A percentile compares a stretch with the other conserved stretches of the same genome.
Conservation (phyloP, 2,329 filamentous ascomycete species). For the Cryphonectria nitschkei region DNA sequence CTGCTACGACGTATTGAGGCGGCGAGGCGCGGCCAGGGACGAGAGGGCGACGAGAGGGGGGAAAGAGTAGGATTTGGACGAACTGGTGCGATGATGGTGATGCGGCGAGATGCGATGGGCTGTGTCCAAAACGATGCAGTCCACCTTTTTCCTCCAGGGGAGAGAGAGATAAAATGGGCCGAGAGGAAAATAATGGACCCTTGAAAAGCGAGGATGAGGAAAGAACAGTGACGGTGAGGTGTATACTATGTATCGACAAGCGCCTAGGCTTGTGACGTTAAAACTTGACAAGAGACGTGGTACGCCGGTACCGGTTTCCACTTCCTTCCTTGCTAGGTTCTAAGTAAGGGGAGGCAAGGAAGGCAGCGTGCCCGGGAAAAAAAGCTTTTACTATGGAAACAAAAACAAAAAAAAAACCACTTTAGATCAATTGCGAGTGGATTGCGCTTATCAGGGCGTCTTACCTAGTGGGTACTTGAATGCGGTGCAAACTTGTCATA, state of each 20-base stretch:
- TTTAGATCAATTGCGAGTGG: background rate
- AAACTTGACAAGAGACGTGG: background rate
- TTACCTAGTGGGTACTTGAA: background rate
- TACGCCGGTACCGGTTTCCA: constrained; percentile 3
- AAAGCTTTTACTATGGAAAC: background rate
- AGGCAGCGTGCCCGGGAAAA: background rate
- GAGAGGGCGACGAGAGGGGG: background rate
- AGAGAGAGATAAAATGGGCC: constrained; percentile 9
- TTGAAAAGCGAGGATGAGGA: background rate
- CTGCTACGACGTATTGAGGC: background rate
- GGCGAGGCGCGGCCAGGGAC: background rate
- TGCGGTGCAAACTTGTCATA: background rate
- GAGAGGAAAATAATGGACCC: constrained; percentile 5
- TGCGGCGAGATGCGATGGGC: constrained; percentile 6
- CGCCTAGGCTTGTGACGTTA: constrained; percentile 1
- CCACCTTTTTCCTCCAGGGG: constrained; percentile 11
- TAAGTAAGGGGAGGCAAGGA: background rate
- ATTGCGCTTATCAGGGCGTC: background rate
- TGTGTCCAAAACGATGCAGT: constrained; percentile 23
- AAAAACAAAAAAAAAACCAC: background rate
- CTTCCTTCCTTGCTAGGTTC: background rate
- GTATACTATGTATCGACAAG: background rate
- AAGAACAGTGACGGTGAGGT: background rate
- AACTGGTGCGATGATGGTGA: background rate
- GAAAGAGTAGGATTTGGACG: background rate